A percentile compares a stretch with the other conserved stretches of the same genome.
phyloP scores from a whole-genome alignment of 2,329 filamentous ascomycete species.

The Knufia fluminis region DNA sequence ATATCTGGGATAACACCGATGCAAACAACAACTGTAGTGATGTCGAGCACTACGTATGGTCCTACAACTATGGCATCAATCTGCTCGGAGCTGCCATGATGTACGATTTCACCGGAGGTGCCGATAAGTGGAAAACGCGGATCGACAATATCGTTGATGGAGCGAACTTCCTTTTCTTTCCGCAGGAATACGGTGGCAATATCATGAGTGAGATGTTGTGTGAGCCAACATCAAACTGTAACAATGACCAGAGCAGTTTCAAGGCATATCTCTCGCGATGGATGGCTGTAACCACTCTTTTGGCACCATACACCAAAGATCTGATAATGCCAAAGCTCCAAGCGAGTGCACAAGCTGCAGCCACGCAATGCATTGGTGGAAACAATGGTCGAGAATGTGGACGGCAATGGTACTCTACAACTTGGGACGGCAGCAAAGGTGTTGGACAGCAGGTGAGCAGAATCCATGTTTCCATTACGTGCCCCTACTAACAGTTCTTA shows the following conservation, averaged over 20 bases:
- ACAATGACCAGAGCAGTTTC: conserved; percentile 63
- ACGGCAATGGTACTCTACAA: conserved; percentile 49
- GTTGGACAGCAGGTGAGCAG: conserved; percentile 50
- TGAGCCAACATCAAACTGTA: conserved; percentile 52
- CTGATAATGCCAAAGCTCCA: conserved; percentile 50
- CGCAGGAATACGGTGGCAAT: conserved; percentile 33
- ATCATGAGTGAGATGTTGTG: conserved; percentile 60
- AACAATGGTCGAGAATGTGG: conserved; percentile 52
- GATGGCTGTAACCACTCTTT: conserved; percentile 50
- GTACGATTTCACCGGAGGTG: conserved; percentile 54
- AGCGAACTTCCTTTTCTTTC: conserved; percentile 43
- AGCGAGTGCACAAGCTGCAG: conserved; percentile 51
- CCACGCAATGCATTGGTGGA: conserved; percentile 54
- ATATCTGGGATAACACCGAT: conserved; percentile 55
- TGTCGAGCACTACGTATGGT: conserved; percentile 54
- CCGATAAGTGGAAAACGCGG: conserved; percentile 46
- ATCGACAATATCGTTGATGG: conserved; percentile 48
- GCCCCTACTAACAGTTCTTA: conserved; percentile 4
- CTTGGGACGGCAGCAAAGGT: conserved; percentile 50
- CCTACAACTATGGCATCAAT: conserved; percentile 55
- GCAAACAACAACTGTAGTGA: conserved; percentile 50
- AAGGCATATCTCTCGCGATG: conserved; percentile 62
- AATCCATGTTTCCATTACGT: background rate
- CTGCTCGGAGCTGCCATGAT: conserved; percentile 55
- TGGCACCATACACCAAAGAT: conserved; percentile 52